A percentile compares a stretch with the other conserved stretches of the same genome.
Conservation (phyloP, 1,284 basidiomycete species). For the Sanghuangporus weigelae region DNA sequence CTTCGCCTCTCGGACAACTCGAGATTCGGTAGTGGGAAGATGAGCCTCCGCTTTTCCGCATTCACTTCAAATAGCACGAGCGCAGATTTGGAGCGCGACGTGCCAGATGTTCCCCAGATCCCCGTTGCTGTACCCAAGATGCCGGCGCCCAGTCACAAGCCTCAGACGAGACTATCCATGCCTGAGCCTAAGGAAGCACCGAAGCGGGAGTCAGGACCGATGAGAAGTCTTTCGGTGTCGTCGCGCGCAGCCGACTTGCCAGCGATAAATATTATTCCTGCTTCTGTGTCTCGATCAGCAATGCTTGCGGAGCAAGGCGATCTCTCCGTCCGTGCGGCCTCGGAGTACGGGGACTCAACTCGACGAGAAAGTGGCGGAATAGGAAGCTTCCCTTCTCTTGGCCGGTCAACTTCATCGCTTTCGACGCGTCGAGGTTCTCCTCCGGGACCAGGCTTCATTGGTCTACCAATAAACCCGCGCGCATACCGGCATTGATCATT, state of each 20-base stretch:
- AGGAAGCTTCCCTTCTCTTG: background rate
- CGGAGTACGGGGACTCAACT: background rate
- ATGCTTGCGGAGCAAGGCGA: background rate
- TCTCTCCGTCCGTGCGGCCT: background rate
- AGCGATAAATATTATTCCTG: conserved; percentile 13
- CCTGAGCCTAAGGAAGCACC: background rate
- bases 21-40: background rate
- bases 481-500: background rate
- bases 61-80: conserved; percentile 9
- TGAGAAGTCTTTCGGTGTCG: background rate
- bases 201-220: background rate
- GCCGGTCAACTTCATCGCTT: background rate
- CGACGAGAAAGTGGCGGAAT: background rate
- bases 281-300: background rate
- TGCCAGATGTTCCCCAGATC: background rate
- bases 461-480: background rate
- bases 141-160: background rate
- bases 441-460: background rate
- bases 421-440: background rate
- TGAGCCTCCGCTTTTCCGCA: conserved; percentile 4
- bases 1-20: conserved; percentile 1
- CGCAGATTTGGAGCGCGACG: conserved; percentile 3
- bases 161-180: background rate
- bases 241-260: conserved; percentile 1
- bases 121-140: background rate